Evolutionary conservation across 2,329 filamentous ascomycete species (phyloP), one percentile per base, ranked within the genome.

Genomic region (Pseudopithomyces chartarum): DNA sequence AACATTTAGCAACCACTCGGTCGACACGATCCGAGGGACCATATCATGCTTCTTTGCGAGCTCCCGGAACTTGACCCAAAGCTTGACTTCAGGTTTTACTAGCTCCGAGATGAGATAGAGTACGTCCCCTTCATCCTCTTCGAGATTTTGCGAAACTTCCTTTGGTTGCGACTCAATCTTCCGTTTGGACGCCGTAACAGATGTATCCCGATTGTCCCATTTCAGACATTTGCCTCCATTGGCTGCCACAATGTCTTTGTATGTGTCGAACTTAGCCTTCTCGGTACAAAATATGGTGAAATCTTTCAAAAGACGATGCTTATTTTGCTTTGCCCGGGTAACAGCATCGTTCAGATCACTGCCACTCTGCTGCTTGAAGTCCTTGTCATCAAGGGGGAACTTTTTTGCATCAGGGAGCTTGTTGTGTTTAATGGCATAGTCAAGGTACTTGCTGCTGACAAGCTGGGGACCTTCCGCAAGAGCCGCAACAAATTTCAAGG

Each of bases 401-500:
- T 90, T 82, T 0, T 87, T 79, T 0, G 88, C 80, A 20, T 87
- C 78, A 0, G 89, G 85, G 8, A 90, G 72, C 67, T 87, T 81
- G 60, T 89, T 86, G 32, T 86, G 81, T 44, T 90, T 86, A 11
- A 98, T 81, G 45, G 90, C 91, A 22, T 85, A 82, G 54, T 94
- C 90, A 55, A 99, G 85, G 74, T 92, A 99, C 8, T 85, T 83
- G 0, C 89, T 90, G 44, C 87, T 87, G 52, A 98, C 84, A 42
- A 98, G 85, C 1, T 85, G 83, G 0, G 92, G 91, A 0, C 90
- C 92, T 57, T 87, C 87, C 17, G 95, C 92, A 26, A 99, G 80
- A 12, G 92, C 92, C 59, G 89, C 90, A 48, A 98, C 87, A 71
- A 99, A 99, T 71, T 99, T 99, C 73, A 91, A 87, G 0, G 95